phyloP scores from a whole-genome alignment of 345 rosid species.

The Salix udensis region DNA sequence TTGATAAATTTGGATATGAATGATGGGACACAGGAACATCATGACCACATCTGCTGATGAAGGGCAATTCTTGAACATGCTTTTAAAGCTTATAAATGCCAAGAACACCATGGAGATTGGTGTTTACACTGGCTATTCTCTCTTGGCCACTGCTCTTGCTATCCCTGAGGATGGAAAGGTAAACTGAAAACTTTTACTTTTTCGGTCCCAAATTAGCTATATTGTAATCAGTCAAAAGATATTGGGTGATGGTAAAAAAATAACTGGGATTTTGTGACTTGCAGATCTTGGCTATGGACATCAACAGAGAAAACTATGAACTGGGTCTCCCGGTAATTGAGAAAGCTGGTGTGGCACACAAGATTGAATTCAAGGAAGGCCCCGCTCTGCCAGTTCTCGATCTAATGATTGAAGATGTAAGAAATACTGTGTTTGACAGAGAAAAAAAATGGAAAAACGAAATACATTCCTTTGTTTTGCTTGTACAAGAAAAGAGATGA shows the following conservation, averaged over 20 bases:
- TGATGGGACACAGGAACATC: slow-evolving; percentile 57
- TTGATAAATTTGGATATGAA: neutral
- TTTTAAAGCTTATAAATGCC: slow-evolving; percentile 89
- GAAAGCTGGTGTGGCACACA: slow-evolving; percentile 95
- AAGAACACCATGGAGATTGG: slow-evolving; percentile 99
- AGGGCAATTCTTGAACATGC: slow-evolving; percentile 92
- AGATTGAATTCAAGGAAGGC: slow-evolving; percentile 91
- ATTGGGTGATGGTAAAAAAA: neutral
- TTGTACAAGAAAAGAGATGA: neutral
- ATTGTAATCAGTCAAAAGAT: neutral
- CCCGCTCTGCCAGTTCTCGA: slow-evolving; percentile 97
- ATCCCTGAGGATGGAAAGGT: slow-evolving; percentile 90
- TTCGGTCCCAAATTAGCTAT: neutral
- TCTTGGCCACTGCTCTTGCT: slow-evolving; percentile 95
- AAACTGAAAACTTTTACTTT: neutral
- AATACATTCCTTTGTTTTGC: neutral
- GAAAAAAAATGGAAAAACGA: neutral
- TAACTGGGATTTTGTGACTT: neutral
- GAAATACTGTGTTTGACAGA: neutral
- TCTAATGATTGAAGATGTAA: slow-evolving; percentile 75
- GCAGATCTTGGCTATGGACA: slow-evolving; percentile 95
- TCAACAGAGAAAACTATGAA: slow-evolving; percentile 84
- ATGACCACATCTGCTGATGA: slow-evolving; percentile 98
- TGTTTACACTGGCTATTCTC: slow-evolving; percentile 97
- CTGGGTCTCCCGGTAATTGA: slow-evolving; percentile 83